These are phyloP conservation scores for Bertia moriformis DNA, from an alignment of 2,329 filamentous ascomycete species.

Conservation along the genomic window DNA sequence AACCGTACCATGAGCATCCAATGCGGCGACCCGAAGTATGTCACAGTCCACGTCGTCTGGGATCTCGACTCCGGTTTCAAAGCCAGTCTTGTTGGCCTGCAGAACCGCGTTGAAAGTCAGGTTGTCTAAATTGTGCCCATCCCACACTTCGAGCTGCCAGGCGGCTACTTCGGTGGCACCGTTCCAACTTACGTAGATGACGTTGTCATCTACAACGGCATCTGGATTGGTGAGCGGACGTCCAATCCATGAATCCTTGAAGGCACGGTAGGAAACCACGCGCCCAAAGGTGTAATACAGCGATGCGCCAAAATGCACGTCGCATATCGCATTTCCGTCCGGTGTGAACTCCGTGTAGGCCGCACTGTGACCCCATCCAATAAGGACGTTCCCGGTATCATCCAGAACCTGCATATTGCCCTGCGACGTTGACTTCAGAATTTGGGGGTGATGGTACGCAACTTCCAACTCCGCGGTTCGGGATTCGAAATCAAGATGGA, in stretches of 20 bases:
- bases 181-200: conserved; percentile 15
- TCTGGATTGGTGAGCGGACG: conserved; percentile 9
- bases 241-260: conserved; percentile 11
- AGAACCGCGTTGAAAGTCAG: not conserved
- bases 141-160: not conserved
- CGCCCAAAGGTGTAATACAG: conserved; percentile 7
- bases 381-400: conserved; percentile 24
- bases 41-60: not conserved
- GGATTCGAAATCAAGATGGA: conserved; percentile 19
- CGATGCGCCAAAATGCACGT: conserved; percentile 22
- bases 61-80: not conserved
- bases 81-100: not conserved
- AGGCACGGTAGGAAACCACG: conserved; percentile 10
- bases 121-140: not conserved
- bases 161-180: conserved; percentile 13
- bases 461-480: conserved; percentile 26
- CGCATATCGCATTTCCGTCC: conserved; percentile 22
- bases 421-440: conserved; percentile 20
- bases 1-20: not conserved
- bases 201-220: conserved; percentile 7
- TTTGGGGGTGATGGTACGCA: conserved; percentile 19
- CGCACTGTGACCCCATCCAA: conserved; percentile 33
- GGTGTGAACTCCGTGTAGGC: conserved; percentile 28
- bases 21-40: not conserved
- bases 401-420: conserved; percentile 24